phyloP scores from a whole-genome alignment of 257 asterid species.

The Solanum tacnaense region DNA sequence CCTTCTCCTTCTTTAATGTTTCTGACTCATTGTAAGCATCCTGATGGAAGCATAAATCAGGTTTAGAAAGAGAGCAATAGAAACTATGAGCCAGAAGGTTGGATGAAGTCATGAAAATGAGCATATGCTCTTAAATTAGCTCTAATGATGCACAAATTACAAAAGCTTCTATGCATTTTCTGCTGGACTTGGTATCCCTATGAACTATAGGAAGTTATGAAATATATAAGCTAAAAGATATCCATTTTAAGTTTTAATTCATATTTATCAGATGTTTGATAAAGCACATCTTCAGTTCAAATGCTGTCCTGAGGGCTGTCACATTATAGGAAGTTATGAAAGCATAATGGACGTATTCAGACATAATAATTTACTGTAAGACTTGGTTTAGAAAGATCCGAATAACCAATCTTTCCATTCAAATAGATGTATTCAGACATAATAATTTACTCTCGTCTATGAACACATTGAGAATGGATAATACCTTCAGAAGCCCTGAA shows the following conservation, averaged over 20 bases:
- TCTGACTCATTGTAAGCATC: constrained; percentile 63
- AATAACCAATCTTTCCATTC: background rate
- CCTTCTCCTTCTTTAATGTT: constrained; percentile 53
- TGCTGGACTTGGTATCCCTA: background rate
- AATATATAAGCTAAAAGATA: background rate
- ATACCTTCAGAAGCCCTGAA: constrained; percentile 66
- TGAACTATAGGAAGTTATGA: background rate
- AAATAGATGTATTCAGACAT: background rate
- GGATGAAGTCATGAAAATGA: background rate
- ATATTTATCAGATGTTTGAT: background rate
- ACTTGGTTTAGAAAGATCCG: background rate
- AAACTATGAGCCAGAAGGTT: background rate
- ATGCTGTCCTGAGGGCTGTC: background rate
- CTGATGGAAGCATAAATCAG: constrained; percentile 30
- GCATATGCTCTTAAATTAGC: background rate
- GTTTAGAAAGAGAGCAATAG: background rate
- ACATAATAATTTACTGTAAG: background rate
- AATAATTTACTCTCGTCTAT: background rate
- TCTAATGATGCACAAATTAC: background rate
- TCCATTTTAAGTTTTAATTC: background rate
- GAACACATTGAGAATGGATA: background rate
- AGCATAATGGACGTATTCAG: background rate
- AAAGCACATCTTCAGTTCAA: background rate
- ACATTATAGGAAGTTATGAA: background rate
- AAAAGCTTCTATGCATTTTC: background rate